Evolutionary conservation across 2,329 filamentous ascomycete species (phyloP).

Genomic region (Fusarium lyarnte): DNA sequence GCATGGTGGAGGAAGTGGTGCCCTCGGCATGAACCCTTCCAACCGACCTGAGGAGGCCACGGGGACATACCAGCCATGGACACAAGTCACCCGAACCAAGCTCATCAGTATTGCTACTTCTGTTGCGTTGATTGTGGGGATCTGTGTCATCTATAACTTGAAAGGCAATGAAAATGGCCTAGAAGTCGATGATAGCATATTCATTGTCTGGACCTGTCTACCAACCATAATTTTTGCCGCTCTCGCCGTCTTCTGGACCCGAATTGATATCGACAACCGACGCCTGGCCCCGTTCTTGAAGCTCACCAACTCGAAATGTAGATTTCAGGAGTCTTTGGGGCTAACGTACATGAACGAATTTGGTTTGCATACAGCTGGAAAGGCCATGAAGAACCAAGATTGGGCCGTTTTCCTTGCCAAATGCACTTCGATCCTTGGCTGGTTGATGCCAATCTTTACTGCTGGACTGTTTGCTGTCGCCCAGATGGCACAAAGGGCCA

Average conservation of each 20-base stretch:
- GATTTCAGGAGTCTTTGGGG: conserved; percentile 40
- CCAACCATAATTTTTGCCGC: conserved; percentile 39
- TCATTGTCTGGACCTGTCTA: conserved; percentile 41
- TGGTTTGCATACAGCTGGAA: conserved; percentile 36
- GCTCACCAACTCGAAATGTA: conserved; percentile 28
- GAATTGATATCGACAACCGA: conserved; percentile 42
- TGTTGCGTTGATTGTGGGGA: conserved; percentile 27
- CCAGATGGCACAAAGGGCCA: conserved; percentile 26
- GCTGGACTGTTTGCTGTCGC: conserved; percentile 42
- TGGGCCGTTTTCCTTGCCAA: conserved; percentile 45
- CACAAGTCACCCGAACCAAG: conserved; percentile 27
- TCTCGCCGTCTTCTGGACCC: conserved; percentile 35
- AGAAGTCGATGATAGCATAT: conserved; percentile 28
- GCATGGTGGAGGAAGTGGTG: conserved; percentile 31
- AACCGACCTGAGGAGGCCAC: conserved; percentile 16
- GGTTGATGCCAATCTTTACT: conserved; percentile 44
- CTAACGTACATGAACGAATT: conserved; percentile 45
- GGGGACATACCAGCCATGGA: conserved; percentile 42
- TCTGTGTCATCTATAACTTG: conserved; percentile 37
- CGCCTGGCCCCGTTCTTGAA: conserved; percentile 42
- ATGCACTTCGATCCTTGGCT: conserved; percentile 40
- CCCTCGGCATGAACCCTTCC: conserved; percentile 17
- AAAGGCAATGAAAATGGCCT: conserved; percentile 33
- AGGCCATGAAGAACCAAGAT: conserved; percentile 38
- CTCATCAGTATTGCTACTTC: conserved; percentile 24